These are phyloP conservation scores for Coemansia sp. DNA, from an alignment of 192 early-diverging fungal genomes.

Conservation along the genomic window DNA sequence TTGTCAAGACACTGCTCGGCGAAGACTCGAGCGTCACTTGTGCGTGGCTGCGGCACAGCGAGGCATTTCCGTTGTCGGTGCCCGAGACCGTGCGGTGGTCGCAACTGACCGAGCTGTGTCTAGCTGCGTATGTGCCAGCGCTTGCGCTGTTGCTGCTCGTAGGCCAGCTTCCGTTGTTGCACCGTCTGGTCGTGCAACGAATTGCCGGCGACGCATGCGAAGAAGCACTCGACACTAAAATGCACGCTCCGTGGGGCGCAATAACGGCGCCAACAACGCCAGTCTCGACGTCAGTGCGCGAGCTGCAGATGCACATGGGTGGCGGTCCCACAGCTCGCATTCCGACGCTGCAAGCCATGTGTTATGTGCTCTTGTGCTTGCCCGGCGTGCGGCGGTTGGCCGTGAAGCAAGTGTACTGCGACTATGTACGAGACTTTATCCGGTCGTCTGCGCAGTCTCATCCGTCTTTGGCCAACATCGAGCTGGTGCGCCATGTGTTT, in stretches of 20 bases:
- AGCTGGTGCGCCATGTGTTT: slow-evolving; percentile 21
- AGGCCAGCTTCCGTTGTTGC: slow-evolving; percentile 18
- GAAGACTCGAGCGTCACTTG: slow-evolving; percentile 14
- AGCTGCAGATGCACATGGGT: slow-evolving; percentile 38
- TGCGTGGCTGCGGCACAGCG: slow-evolving; percentile 32
- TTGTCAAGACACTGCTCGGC: slow-evolving; percentile 19
- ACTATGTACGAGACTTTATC: slow-evolving; percentile 9
- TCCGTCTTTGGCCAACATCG: slow-evolving; percentile 14
- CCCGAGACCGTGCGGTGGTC: slow-evolving; percentile 21
- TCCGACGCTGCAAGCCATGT: slow-evolving; percentile 31
- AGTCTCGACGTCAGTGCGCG: not conserved
- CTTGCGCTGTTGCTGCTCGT: slow-evolving; percentile 19
- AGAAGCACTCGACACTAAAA: not conserved
- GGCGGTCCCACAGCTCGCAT: slow-evolving; percentile 10
- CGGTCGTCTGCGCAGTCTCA: not conserved
- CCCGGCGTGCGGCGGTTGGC: slow-evolving; percentile 15
- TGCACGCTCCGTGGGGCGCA: not conserved
- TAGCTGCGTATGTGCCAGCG: slow-evolving; percentile 31
- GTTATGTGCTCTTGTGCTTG: slow-evolving; percentile 31
- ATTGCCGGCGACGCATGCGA: slow-evolving; percentile 29
- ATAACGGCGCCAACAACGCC: slow-evolving; percentile 12
- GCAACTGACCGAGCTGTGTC: slow-evolving; percentile 24
- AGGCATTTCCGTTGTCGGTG: slow-evolving; percentile 34
- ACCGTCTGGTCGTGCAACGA: slow-evolving; percentile 22
- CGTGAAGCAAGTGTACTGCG: slow-evolving; percentile 26